Evolutionary conservation across 2,329 filamentous ascomycete genomes (phyloP), one percentile per base, ranked within the genome.

Genomic region (Neonectria neomacrospora): DNA sequence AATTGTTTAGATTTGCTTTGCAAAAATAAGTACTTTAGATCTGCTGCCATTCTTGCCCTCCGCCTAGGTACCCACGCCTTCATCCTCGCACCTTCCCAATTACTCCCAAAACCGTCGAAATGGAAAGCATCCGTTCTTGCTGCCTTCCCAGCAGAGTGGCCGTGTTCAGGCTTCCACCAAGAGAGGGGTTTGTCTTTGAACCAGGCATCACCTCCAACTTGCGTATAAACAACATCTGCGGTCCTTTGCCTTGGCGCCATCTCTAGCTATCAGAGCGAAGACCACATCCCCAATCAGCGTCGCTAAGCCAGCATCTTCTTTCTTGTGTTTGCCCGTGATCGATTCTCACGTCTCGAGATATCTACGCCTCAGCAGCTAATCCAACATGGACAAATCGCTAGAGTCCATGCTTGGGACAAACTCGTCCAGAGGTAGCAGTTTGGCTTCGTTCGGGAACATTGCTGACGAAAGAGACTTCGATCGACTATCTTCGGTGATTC

Each of bases 401-500:
- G 55, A 20, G 1, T 51, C 47, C 22, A 22, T 18, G 11, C 32
- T 48, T 44, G 22, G 20, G 53, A 44, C 26, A 26, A 32, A 39
- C 18, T 45, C 47, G 22, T 34, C 45, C 18, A 61, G 37, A 34
- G 20, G 47, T 11, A 62, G 45, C 45, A 60, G 58, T 32, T n/a
- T 67, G 41, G 53, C 26, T 32, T 66, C 62, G 5, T 63, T 63
- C 18, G 44, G 32, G 2, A 55, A 48, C 30, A 7, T 61, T 28
- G 44, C 52, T 10, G 60, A 69, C 54, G 64, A 65, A 47, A 51
- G 56, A 44, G 63, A 60, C 2, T 63, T 65, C 14, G 34, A 63
- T 37, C 61, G 26, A 11, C 54, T 69, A 2, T 37, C 28, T 3
- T 64, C 66, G 5, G 23, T 48, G 8, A 54, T 67, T 14, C 57